Evolutionary conservation across 2,329 filamentous ascomycete species (phyloP), one percentile per base, ranked within the genome.

Genomic region (Botryotinia calthae): DNA sequence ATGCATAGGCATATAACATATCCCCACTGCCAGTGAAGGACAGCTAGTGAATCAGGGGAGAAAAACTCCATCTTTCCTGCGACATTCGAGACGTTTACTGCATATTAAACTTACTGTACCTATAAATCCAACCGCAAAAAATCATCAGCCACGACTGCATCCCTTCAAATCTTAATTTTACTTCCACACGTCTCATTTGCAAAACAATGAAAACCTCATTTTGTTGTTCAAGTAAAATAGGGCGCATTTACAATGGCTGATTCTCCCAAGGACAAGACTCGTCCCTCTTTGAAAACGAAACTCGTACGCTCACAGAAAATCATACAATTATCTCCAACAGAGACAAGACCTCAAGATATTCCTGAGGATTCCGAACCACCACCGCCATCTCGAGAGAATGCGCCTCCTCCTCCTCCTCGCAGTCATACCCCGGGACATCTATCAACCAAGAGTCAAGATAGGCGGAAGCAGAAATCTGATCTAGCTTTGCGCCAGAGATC

Each of bases 341-440:
- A 81, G 73, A 77, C 77, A 74, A 76, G 75, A 78, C 76, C 79
- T 72, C 79, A 80, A 72, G 80, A 81, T 74, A 81, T 80, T 44
- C 78, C 77, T 73, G 80, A 84, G 76, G 80, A 83, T 72, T 80
- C 80, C 44, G 81, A 82, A 70, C 71, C 73, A 79, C 72, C 82
- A 82, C 74, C 81, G 79, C 72, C 78, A 78, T 61, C 70, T 42
- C 70, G 61, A 66, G 70, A 71, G 25, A 66, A 71, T 71, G 28
- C 78, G 80, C 71, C 81, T 74, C 81, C 84, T 66, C 79, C 87
- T 65, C 79, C 87, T 65, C 79, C 87, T 62, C 85, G 88, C 76
- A 89, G 86, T 78, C 88, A 90, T 79, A 90, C 88, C 1, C 88
- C 88, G 1, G 88, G 88, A 73, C 88, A 90, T 77, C 84, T 90